Evolutionary conservation across 108 stramenopile species (phyloP).

Genomic region (Nannochloropsis gaditana): DNA sequence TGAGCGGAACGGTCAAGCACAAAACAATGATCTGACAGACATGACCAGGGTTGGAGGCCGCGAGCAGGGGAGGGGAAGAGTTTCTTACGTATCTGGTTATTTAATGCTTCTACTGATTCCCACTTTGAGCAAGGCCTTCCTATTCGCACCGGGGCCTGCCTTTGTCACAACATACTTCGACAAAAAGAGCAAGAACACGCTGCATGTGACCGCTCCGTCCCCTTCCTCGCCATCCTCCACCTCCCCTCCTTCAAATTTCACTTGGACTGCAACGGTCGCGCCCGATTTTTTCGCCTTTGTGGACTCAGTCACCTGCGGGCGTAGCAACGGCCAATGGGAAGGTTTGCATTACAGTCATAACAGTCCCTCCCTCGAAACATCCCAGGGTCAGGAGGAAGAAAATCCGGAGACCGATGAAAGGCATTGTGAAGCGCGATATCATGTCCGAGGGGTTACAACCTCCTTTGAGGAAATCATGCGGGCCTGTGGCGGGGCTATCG

Average conservation of each 20-base stretch:
- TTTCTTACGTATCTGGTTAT: too few relatives aligned
- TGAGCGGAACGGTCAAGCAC: too few relatives aligned
- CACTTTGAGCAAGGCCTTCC: too few relatives aligned
- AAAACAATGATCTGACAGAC: too few relatives aligned
- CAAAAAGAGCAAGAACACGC: too few relatives aligned
- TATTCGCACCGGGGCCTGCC: too few relatives aligned
- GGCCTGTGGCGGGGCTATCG: not conserved
- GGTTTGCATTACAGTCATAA: not conserved
- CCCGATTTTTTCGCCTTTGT: not conserved
- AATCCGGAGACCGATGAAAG: not conserved
- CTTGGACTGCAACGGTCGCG: not conserved
- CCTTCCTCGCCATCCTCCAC: not conserved
- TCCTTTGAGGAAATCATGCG: not conserved
- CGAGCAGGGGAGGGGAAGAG: too few relatives aligned
- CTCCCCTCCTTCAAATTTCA: not conserved
- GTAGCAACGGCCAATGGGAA: not conserved
- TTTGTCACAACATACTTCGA: too few relatives aligned
- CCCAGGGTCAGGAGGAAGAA: not conserved
- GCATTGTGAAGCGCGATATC: not conserved
- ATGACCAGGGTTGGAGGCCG: too few relatives aligned
- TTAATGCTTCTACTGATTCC: too few relatives aligned
- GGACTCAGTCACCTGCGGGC: not conserved
- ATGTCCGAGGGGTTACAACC: not conserved
- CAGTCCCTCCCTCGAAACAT: not conserved
- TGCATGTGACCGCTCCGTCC: not conserved